Evolutionary conservation across 768 basidiomycete species (phyloP).

Genomic region (Fistulinella prunicolor): DNA sequence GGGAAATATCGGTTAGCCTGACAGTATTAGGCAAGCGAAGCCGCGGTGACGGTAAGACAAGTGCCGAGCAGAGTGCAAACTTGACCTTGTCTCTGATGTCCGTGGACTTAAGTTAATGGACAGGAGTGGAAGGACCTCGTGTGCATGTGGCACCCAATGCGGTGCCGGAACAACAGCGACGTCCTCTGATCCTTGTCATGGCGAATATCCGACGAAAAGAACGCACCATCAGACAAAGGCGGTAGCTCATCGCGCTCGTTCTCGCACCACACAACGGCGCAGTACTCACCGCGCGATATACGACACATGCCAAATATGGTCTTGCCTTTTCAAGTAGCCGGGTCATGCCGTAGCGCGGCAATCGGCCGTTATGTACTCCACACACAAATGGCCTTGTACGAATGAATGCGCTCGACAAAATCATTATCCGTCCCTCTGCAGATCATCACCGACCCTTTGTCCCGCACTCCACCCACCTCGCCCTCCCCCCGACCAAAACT

Average conservation of each 20-base stretch:
- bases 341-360: constrained; percentile 29
- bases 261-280: constrained; percentile 1
- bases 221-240: constrained; percentile 6
- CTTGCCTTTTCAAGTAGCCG: constrained; percentile 25
- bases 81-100: constrained; percentile 30
- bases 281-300: constrained; percentile 6
- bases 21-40: constrained; percentile 33
- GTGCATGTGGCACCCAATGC: constrained; percentile 34
- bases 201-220: constrained; percentile 11
- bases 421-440: not conserved
- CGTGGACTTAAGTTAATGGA: constrained; percentile 40
- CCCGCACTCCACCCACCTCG: not conserved
- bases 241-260: constrained; percentile 13
- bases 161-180: constrained; percentile 27
- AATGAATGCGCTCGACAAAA: not conserved
- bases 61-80: constrained; percentile 33
- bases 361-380: constrained; percentile 29
- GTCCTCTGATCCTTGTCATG: constrained; percentile 19
- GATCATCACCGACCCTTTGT: not conserved
- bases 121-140: constrained; percentile 35
- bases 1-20: constrained; percentile 31
- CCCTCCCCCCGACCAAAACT: not conserved
- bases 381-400: constrained; percentile 14
- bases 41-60: constrained; percentile 36
- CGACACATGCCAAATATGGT: constrained; percentile 17